These are phyloP conservation scores for Blastomyces parvus DNA, from an alignment of 2,329 filamentous ascomycete genomes.

Conservation along the genomic window DNA sequence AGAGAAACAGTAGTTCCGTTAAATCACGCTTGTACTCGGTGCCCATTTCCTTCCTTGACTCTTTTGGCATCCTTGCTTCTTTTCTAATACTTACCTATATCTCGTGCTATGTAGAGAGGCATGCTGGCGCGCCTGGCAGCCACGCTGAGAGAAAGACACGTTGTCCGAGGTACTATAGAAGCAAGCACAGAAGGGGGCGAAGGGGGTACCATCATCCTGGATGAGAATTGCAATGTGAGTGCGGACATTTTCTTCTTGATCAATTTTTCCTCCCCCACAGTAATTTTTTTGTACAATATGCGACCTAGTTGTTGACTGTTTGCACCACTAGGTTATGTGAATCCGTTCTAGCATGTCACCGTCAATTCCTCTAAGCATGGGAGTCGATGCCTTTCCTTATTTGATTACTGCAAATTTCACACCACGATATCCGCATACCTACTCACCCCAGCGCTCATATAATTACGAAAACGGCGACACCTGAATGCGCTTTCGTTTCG, in stretches of 20 bases:
- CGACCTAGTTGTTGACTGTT: neutral
- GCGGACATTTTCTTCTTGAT: neutral
- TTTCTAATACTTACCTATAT: slow-evolving; percentile 15
- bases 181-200: slow-evolving; percentile 19
- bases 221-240: slow-evolving; percentile 39
- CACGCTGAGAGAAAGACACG: slow-evolving; percentile 32
- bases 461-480: neutral
- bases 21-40: neutral
- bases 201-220: slow-evolving; percentile 30
- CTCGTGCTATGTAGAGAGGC: slow-evolving; percentile 30
- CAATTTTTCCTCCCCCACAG: neutral
- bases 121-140: slow-evolving; percentile 40
- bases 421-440: neutral
- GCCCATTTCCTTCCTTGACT: slow-evolving; percentile 1
- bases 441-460: neutral
- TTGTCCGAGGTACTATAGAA: slow-evolving; percentile 16
- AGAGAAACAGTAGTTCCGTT: slow-evolving; percentile 1
- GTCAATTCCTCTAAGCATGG: neutral
- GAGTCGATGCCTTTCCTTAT: neutral
- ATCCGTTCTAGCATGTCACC: neutral
- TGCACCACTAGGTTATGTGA: slow-evolving; percentile 11
- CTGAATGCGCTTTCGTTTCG: neutral
- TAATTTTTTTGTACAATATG: neutral
- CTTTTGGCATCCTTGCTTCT: neutral
- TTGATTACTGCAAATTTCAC: neutral